Conservation (phyloP, 768 basidiomycete species). For the Rhizopogon vesiculosus region DNA sequence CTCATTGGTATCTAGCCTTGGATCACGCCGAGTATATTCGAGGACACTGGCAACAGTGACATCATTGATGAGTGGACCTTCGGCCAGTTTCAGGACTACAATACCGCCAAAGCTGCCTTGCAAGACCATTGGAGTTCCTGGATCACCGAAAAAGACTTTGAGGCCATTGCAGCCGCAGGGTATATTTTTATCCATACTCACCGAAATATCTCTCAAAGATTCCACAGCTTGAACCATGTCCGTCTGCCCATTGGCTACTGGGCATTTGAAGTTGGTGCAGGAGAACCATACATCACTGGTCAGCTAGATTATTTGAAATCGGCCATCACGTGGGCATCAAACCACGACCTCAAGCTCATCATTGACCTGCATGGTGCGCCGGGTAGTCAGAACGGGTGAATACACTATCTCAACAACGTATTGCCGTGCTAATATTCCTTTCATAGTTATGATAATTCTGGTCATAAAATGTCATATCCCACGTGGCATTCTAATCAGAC, state of each 20-base stretch:
- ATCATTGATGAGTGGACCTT: conserved; percentile 44
- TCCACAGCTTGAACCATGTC: conserved; percentile 56
- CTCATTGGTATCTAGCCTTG: conserved; percentile 44
- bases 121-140: conserved; percentile 76
- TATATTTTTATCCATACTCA: neutral
- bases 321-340: conserved; percentile 38
- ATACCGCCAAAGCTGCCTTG: conserved; percentile 45
- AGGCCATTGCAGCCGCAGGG: conserved; percentile 41
- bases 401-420: neutral
- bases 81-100: conserved; percentile 43
- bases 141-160: conserved; percentile 62
- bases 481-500: conserved; percentile 46
- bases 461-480: conserved; percentile 52
- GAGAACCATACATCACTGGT: conserved; percentile 35
- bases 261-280: conserved; percentile 36
- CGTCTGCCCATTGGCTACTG: conserved; percentile 61
- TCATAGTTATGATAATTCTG: conserved; percentile 71
- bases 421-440: neutral
- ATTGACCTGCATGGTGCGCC: conserved; percentile 52
- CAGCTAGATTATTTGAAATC: conserved; percentile 41
- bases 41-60: conserved; percentile 48
- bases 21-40: conserved; percentile 76
- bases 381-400: conserved; percentile 47
- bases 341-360: conserved; percentile 41
- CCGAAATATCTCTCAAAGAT: conserved; percentile 6